Conservation (phyloP, 2,329 filamentous ascomycete species). For the Dothideomycetes sp. region DNA sequence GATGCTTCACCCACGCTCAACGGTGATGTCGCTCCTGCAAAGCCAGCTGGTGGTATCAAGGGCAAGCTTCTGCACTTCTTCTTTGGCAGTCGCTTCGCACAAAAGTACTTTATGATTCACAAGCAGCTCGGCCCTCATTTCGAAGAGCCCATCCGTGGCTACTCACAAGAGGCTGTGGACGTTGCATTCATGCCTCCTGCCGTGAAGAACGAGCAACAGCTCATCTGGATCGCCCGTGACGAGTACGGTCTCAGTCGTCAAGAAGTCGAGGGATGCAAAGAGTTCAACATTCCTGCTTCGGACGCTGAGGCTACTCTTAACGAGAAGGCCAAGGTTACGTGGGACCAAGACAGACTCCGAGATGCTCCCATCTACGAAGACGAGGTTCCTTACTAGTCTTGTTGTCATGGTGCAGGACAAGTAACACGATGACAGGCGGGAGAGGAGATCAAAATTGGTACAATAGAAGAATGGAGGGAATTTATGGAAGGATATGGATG, state of each 20-base stretch:
- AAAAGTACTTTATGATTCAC: not conserved
- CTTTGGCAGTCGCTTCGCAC: conserved; percentile 4
- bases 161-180: conserved; percentile 24
- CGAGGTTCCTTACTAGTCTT: conserved; percentile 10
- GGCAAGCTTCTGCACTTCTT: conserved; percentile 13
- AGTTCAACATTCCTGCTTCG: conserved; percentile 32
- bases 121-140: conserved; percentile 23
- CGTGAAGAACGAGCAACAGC: conserved; percentile 34
- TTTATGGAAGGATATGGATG: not conserved
- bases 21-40: not conserved
- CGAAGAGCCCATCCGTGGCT: conserved; percentile 23
- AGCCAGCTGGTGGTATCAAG: conserved; percentile 1
- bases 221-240: conserved; percentile 39
- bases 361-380: conserved; percentile 36
- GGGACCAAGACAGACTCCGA: conserved; percentile 34
- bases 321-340: conserved; percentile 36
- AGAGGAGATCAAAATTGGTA: no score
- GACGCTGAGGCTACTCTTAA: conserved; percentile 38
- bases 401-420: no score
- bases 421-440: no score
- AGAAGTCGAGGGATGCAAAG: conserved; percentile 33
- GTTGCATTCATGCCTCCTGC: conserved; percentile 38
- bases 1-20: conserved; percentile 3
- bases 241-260: conserved; percentile 34
- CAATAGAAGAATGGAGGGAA: no score